Percentiles rank a stretch among this genome's conserved stretches.
phyloP scores from a whole-genome alignment of 2,329 filamentous ascomycete genomes.

The Leptosphaerulina australis region DNA sequence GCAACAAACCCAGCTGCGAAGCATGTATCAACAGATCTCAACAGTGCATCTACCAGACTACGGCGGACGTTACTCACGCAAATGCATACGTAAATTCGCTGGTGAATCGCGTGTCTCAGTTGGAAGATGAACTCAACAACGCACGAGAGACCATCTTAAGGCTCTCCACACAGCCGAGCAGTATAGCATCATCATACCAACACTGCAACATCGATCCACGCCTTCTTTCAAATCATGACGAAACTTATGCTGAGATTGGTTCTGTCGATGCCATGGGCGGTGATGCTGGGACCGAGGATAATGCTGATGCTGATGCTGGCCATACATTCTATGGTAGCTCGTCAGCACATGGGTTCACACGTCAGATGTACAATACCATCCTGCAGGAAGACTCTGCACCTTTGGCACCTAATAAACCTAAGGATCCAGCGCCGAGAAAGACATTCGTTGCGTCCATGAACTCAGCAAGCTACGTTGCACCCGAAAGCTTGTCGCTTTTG shows the following conservation, averaged over 20 bases:
- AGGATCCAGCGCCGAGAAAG: not conserved
- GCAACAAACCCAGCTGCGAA: slow-evolving; percentile 14
- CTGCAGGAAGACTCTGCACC: not conserved
- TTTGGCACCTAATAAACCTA: not conserved
- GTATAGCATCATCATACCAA: not conserved
- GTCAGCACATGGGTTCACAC: slow-evolving; percentile 14
- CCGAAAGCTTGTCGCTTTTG: slow-evolving; percentile 15
- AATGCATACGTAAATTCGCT: slow-evolving; percentile 14
- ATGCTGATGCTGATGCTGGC: not conserved
- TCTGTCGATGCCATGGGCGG: slow-evolving; percentile 18
- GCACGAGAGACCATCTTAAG: slow-evolving; percentile 3
- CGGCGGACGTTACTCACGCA: slow-evolving; percentile 1
- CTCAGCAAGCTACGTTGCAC: not conserved
- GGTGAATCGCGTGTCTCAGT: slow-evolving; percentile 12
- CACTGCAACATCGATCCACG: slow-evolving; percentile 9
- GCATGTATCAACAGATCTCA: slow-evolving; percentile 8
- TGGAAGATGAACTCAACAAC: slow-evolving; percentile 12
- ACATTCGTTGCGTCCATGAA: not conserved
- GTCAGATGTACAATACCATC: slow-evolving; percentile 15
- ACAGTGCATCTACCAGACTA: slow-evolving; percentile 15
- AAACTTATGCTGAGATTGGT: not conserved
- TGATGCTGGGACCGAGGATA: not conserved
- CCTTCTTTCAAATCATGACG: slow-evolving; percentile 2
- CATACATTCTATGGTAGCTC: slow-evolving; percentile 17
- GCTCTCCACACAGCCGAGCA: slow-evolving; percentile 2